Evolutionary conservation across 208 protist genomes (phyloP).

Genomic region (Leptomonas pyrrhocoris): DNA sequence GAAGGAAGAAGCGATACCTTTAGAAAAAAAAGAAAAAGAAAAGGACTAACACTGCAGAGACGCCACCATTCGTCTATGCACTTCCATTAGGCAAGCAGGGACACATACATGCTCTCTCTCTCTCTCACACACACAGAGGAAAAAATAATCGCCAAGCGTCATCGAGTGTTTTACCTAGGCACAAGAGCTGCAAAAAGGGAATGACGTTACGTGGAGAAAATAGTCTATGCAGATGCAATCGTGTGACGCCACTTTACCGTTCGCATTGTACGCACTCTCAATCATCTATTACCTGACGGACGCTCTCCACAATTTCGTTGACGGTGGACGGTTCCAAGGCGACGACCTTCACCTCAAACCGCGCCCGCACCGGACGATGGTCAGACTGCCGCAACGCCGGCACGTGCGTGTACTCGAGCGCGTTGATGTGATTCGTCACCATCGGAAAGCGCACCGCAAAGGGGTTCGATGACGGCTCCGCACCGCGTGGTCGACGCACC

Average conservation of each 20-base stretch:
- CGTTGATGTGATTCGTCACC: constrained; percentile 53
- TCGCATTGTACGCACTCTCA: neutral
- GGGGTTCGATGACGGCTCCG: constrained; percentile 1
- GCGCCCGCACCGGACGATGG: constrained; percentile 71
- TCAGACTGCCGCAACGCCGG: constrained; percentile 61
- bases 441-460: constrained; percentile 44
- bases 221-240: neutral
- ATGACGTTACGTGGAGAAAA: too few species aligned
- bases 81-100: too few species aligned
- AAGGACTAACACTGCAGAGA: neutral
- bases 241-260: neutral
- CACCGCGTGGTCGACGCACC: constrained; percentile 20
- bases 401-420: constrained; percentile 56
- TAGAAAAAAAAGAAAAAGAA: neutral
- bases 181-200: too few species aligned
- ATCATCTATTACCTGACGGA: constrained; percentile 3
- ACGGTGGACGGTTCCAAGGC: constrained; percentile 45
- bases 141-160: too few species aligned
- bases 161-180: too few species aligned
- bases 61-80: too few species aligned
- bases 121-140: neutral
- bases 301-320: constrained; percentile 30
- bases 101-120: too few species aligned
- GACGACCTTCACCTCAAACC: constrained; percentile 70
- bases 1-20: neutral